Percentiles rank a stretch among this genome's conserved stretches.
phyloP scores from a whole-genome alignment of 1,139 yeast species.

The Diutina sp. region DNA sequence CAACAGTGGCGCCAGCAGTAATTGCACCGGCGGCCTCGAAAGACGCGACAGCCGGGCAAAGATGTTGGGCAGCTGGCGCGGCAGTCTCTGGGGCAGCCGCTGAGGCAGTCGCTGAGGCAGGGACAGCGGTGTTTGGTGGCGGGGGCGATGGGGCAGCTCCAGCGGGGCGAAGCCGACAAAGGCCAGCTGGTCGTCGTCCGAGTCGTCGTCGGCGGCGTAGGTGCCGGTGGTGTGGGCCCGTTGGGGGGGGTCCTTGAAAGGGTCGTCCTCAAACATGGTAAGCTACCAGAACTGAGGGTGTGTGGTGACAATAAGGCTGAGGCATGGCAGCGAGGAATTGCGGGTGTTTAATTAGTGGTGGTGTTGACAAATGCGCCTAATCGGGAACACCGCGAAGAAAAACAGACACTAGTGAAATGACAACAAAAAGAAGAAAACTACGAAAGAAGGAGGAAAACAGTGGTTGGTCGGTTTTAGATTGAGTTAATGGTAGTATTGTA shows the following conservation, averaged over 20 bases:
- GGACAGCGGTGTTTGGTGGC: neutral
- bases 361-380: neutral
- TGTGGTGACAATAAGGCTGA: neutral
- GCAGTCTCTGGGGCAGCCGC: neutral
- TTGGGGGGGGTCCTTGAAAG: neutral
- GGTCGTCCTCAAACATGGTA: neutral
- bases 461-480: too few relatives aligned
- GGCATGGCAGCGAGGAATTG: neutral
- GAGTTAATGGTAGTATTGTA: neutral
- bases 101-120: neutral
- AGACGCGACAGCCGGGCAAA: constrained; percentile 37
- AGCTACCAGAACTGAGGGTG: neutral
- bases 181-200: neutral
- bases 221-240: neutral
- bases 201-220: neutral
- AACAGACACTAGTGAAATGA: too few relatives aligned
- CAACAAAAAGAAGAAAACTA: too few relatives aligned
- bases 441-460: too few relatives aligned
- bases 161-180: constrained; percentile 1
- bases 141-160: neutral
- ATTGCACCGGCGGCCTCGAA: constrained; percentile 24
- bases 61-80: constrained; percentile 24
- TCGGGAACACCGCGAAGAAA: neutral
- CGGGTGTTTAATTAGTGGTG: neutral
- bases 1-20: constrained; percentile 4